A percentile compares a stretch with the other conserved stretches of the same genome.
phyloP scores from a whole-genome alignment of 495 filamentous ascomycete species.

The Aspergillus bertholletiae region DNA sequence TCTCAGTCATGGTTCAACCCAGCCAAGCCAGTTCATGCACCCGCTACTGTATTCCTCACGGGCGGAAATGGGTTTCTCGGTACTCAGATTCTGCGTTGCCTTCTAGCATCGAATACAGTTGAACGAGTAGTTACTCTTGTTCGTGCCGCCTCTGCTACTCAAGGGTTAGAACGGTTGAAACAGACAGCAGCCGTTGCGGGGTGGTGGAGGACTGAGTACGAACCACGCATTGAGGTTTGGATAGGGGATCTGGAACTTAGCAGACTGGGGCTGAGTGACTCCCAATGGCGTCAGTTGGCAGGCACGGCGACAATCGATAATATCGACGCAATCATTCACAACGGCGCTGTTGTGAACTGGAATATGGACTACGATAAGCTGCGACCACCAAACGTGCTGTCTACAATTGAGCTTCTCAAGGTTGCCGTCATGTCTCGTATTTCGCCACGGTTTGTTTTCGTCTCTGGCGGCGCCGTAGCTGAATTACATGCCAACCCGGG shows the following conservation, averaged over 20 bases:
- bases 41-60: constrained; percentile 60
- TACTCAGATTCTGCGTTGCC: constrained; percentile 62
- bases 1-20: too few species aligned
- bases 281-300: constrained; percentile 35
- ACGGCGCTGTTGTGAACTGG: constrained; percentile 59
- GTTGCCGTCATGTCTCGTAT: constrained; percentile 5
- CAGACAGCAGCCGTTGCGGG: constrained; percentile 30
- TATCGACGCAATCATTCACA: constrained; percentile 68
- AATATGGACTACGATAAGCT: constrained; percentile 34
- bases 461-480: constrained; percentile 22
- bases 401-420: constrained; percentile 35
- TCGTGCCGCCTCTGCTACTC: constrained; percentile 49
- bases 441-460: constrained; percentile 16
- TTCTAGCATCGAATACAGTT: constrained; percentile 46
- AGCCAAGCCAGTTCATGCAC: background rate
- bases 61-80: constrained; percentile 78
- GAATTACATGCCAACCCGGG: constrained; percentile 12
- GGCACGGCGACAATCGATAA: constrained; percentile 41
- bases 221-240: constrained; percentile 22
- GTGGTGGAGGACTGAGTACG: constrained; percentile 23
- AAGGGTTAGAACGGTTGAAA: constrained; percentile 48
- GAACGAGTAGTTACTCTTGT: constrained; percentile 63
- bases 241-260: constrained; percentile 61
- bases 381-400: constrained; percentile 33
- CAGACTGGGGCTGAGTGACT: constrained; percentile 51